Evolutionary conservation across 78 protist genomes (phyloP), one percentile per base, ranked within the genome.

Genomic region (Cyanophora paradoxa): DNA sequence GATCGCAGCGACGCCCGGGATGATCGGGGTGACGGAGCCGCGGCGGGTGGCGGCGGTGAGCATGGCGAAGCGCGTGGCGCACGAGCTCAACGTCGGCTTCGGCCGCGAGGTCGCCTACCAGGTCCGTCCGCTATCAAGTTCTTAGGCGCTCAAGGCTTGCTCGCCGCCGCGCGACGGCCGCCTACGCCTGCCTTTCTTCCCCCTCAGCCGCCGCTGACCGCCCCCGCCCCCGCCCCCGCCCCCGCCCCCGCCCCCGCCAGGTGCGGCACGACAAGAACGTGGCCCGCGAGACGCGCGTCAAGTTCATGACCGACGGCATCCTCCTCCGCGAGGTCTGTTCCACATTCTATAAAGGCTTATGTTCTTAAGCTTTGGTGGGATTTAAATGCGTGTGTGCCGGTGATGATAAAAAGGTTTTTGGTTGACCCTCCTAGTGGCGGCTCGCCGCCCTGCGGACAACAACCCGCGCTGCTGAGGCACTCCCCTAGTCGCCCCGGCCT

Each of bases 21-120:
- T 79, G 66, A 88, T 98, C 40, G 99, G 92, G n/a, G 82, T 93
- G 26, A 98, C 99, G 7, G 93, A 98, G 81, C 99, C 99, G 1
- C 81, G 99, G 11, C 83, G 99, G 1, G 98, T 98, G 5, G 99
- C 99, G 4, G 99, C 99, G 14, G 59, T 92, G 14, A 65, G 85
- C 26, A 83, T 93, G 56, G 89, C 97, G 11, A 40, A 34, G 70
- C 84, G 99, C 19, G 98, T 98, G 0, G 96, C 96, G 0, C 48
- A 82, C 11, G 99, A 98, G 71, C 37, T 97, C 10, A 77, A 83
- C 56, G 37, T 76, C 6, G 36, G 57, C 1, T 31, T 68, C 59
- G 95, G 94, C 28, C 42, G 48, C 14, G 69, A 65, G 2, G 97
- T 95, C 13, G 88, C 83, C 19, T 92, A 92, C 48, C 91, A 88